Conservation (phyloP, 2,329 filamentous ascomycete genomes). For the Penicillium vulpinum region DNA sequence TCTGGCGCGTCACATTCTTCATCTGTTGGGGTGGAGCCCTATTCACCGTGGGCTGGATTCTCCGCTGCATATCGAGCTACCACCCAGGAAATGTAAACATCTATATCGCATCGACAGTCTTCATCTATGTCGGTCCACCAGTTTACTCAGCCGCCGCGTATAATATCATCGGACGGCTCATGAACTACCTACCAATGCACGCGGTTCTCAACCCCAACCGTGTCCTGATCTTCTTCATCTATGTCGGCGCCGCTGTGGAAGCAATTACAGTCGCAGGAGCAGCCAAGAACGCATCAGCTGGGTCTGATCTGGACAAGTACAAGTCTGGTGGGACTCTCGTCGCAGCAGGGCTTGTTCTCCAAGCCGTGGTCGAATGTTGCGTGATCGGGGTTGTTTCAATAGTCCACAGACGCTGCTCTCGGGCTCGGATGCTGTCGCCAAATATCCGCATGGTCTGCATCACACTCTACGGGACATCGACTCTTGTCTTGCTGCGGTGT, state of each 20-base stretch:
- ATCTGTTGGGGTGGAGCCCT: constrained; percentile 38
- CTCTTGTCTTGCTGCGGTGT: constrained; percentile 36
- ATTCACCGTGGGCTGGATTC: constrained; percentile 41
- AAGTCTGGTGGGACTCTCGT: constrained; percentile 31
- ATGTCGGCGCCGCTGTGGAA: constrained; percentile 38
- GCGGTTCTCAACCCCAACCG: constrained; percentile 39
- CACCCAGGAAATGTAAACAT: constrained; percentile 29
- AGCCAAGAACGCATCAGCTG: constrained; percentile 23
- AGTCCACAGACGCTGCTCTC: constrained; percentile 31
- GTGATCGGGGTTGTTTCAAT: constrained; percentile 28
- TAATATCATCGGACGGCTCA: constrained; percentile 38
- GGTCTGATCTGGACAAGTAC: constrained; percentile 15
- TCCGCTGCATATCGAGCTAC: constrained; percentile 33
- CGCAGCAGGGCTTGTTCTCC: constrained; percentile 30
- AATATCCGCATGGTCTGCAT: constrained; percentile 36
- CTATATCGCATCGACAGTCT: constrained; percentile 38
- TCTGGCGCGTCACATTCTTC: constrained; percentile 41
- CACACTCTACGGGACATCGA: constrained; percentile 40
- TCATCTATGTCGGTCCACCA: constrained; percentile 38
- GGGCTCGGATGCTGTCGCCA: constrained; percentile 23
- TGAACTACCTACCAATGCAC: constrained; percentile 43
- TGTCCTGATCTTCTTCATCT: constrained; percentile 39
- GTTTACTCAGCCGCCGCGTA: constrained; percentile 42
- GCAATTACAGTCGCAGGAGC: constrained; percentile 35
- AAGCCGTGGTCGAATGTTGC: constrained; percentile 33